These are phyloP conservation scores for Apiotrichum brassicae DNA, from an alignment of 1,284 basidiomycete species.

Conservation along the genomic window DNA sequence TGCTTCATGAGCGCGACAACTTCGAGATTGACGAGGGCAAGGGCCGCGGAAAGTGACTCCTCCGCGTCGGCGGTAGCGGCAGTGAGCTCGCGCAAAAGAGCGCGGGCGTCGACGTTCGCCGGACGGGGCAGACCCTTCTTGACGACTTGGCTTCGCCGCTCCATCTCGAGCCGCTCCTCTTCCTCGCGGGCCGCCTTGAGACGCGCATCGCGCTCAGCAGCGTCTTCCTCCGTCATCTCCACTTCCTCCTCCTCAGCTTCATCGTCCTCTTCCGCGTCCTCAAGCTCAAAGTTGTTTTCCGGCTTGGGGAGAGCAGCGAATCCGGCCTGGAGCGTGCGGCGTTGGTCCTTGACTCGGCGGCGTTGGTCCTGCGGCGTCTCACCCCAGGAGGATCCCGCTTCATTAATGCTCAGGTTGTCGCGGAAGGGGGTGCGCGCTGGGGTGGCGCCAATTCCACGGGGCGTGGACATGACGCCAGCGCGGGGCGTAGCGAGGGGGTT, in stretches of 20 bases:
- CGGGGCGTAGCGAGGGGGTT: constrained; percentile 89
- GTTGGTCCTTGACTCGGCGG: constrained; percentile 57
- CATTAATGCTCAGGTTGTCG: constrained; percentile 85
- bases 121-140: constrained; percentile 82
- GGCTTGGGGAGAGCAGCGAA: constrained; percentile 83
- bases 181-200: constrained; percentile 64
- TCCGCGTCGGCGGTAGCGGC: constrained; percentile 51
- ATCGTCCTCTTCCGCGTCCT: constrained; percentile 71
- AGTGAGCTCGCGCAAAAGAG: constrained; percentile 50
- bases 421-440: constrained; percentile 85
- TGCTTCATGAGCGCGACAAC: constrained; percentile 74
- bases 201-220: constrained; percentile 82
- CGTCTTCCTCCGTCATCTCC: constrained; percentile 67
- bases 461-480: constrained; percentile 55
- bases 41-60: constrained; percentile 52
- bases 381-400: constrained; percentile 55
- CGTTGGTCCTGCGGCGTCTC: constrained; percentile 72
- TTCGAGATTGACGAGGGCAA: constrained; percentile 69
- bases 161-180: constrained; percentile 69
- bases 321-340: constrained; percentile 68
- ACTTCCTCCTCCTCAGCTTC: constrained; percentile 47
- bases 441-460: constrained; percentile 59
- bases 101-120: constrained; percentile 66
- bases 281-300: constrained; percentile 95
- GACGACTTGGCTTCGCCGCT: constrained; percentile 72